Conservation (phyloP, 176 grass and related monocot species). For the Saccharum officinarum region DNA sequence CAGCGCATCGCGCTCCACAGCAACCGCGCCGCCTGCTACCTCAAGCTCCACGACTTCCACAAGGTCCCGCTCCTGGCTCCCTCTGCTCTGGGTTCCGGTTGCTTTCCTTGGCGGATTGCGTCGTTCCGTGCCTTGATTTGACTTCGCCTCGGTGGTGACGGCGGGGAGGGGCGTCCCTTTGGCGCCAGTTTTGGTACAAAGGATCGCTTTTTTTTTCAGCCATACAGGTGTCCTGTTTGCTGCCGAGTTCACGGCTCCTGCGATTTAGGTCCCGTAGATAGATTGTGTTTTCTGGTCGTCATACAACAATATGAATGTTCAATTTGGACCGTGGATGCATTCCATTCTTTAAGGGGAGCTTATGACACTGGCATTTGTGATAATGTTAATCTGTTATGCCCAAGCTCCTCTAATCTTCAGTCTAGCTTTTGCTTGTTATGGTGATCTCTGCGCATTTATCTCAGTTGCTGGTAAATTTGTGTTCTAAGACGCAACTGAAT, state of each 20-base stretch:
- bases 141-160: neutral
- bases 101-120: neutral
- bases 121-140: neutral
- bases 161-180: neutral
- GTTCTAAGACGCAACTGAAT: neutral
- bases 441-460: neutral
- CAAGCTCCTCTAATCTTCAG: neutral
- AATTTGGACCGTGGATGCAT: neutral
- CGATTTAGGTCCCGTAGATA: neutral
- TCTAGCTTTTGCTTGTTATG: neutral
- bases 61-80: slow-evolving; percentile 36
- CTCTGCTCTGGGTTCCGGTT: neutral
- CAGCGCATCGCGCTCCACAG: slow-evolving; percentile 97
- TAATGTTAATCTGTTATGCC: neutral
- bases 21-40: slow-evolving; percentile 95
- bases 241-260: neutral
- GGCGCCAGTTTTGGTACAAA: neutral
- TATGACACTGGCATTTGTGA: neutral
- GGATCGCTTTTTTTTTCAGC: neutral
- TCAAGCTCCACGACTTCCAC: slow-evolving; percentile 89
- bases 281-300: neutral
- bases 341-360: neutral
- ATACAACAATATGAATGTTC: too few relatives aligned
- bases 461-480: neutral
- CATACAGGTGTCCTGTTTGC: neutral